Base-by-base conservation (phyloP, 2,329 filamentous ascomycete genomes). In the Claviceps quebecensis region DNA sequence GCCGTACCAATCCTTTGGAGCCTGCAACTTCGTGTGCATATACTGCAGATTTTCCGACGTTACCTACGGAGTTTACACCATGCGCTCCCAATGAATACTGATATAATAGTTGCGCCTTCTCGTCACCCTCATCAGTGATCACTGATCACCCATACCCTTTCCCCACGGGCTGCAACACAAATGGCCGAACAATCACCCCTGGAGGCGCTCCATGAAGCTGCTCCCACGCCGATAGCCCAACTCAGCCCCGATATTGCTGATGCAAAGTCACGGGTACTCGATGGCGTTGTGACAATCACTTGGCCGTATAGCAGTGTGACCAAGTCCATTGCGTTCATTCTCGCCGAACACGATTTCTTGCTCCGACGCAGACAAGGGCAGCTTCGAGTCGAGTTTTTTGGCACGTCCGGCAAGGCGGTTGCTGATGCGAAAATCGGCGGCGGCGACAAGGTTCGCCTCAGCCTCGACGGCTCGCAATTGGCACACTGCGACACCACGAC, bases 261-360 rank as follows among this genome's bases (percentile, higher is more conserved):
- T 13, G 63, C 65, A 23, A 52, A 61, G 2, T 63, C 67, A 5
- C 69, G 69, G 54, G 69, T 71, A 13, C 67, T 95, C 36, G 76
- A 79, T 53, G 89, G 86, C 40, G 73, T 86, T 16, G 80, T 96
- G 22, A 91, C 88, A 8, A 80, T 97, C 38, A 82, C 87, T 53
- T 97, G 91, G 90, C 91, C 91, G 0, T 96, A 87, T 67, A 95
- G 86, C 56, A 85, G 84, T 22, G 80, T 87, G 26, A 84, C 78
- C 34, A 78, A 77, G 50, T 81, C 81, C 40, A 77, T 89, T 57
- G 84, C 87, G 26, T 82, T 96, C 48, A 77, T 94, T 19, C 77
- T 97, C 37, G 86, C 86, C 45, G 90, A 96, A 60, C 81, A 83
- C 45, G 88, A 96, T 64, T 86, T 90, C 61, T 84, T 87, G 47